phyloP scores from a whole-genome alignment of 352 stramenopile species.

The Pythium periplocum region DNA sequence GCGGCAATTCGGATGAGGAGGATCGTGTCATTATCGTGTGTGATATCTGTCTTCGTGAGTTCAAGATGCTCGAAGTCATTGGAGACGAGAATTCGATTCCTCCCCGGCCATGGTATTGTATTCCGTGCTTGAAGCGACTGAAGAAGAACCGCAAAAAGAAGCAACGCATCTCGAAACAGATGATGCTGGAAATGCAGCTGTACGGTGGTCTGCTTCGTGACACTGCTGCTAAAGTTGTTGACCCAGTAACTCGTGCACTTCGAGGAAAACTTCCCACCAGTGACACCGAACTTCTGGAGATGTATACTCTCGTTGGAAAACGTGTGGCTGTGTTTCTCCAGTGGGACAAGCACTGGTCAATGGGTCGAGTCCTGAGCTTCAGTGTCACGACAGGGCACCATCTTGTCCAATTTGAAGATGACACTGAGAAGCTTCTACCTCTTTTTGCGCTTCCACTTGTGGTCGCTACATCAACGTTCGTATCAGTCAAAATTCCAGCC shows the following conservation, averaged over 20 bases:
- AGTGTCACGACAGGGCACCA: conserved; percentile 48
- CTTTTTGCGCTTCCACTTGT: conserved; percentile 69
- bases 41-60: conserved; percentile 71
- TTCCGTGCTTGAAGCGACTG: conserved; percentile 48
- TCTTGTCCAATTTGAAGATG: conserved; percentile 68
- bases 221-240: conserved; percentile 57
- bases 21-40: conserved; percentile 60
- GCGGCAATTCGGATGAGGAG: conserved; percentile 22
- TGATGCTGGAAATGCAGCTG: conserved; percentile 80
- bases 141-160: conserved; percentile 79
- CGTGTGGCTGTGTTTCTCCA: conserved; percentile 60
- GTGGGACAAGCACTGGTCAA: conserved; percentile 79
- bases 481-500: conserved; percentile 65
- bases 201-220: conserved; percentile 61
- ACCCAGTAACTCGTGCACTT: conserved; percentile 34
- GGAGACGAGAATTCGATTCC: conserved; percentile 34
- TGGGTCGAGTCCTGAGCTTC: conserved; percentile 62
- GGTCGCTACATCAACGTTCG: conserved; percentile 52
- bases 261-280: conserved; percentile 46
- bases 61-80: conserved; percentile 61
- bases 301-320: conserved; percentile 64
- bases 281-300: conserved; percentile 32
- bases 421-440: conserved; percentile 44
- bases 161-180: conserved; percentile 78
- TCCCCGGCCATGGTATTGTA: conserved; percentile 72